Conservation (phyloP, 495 filamentous ascomycete genomes). For the Alectoria sarmentosa region DNA sequence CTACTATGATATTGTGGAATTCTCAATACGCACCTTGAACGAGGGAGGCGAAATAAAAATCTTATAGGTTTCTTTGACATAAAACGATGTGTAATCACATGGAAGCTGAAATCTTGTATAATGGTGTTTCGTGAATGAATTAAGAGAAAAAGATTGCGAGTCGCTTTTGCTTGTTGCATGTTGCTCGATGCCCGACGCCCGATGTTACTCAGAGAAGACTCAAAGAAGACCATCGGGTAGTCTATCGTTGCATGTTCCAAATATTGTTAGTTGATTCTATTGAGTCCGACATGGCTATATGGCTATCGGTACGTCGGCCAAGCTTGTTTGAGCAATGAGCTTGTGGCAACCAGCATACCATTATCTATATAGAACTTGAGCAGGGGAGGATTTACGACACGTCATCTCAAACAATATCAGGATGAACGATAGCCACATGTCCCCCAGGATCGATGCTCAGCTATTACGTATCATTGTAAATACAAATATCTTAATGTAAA, state of each 20-base stretch:
- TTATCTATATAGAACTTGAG: not conserved
- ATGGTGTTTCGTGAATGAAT: not conserved
- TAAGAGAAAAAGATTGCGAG: not conserved
- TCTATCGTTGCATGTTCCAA: too few species aligned
- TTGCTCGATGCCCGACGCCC: not conserved
- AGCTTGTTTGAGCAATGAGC: not conserved
- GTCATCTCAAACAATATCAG: too few species aligned
- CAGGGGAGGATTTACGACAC: too few species aligned
- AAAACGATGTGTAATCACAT: too few species aligned
- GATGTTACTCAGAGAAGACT: not conserved
- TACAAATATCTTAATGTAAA: not conserved
- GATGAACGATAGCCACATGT: not conserved
- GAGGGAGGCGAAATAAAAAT: too few species aligned
- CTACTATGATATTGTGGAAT: too few species aligned
- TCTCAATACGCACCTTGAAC: too few species aligned
- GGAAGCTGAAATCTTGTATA: not conserved
- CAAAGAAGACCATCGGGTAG: too few species aligned
- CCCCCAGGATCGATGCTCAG: not conserved
- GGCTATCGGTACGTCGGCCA: not conserved
- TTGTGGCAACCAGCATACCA: too few species aligned
- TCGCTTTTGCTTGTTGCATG: not conserved
- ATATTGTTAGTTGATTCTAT: too few species aligned
- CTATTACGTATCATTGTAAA: not conserved
- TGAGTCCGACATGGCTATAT: too few species aligned
- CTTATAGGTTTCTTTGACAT: too few species aligned